Conservation (phyloP, 176 grass and related monocot genomes). For the Carex parvula region DNA sequence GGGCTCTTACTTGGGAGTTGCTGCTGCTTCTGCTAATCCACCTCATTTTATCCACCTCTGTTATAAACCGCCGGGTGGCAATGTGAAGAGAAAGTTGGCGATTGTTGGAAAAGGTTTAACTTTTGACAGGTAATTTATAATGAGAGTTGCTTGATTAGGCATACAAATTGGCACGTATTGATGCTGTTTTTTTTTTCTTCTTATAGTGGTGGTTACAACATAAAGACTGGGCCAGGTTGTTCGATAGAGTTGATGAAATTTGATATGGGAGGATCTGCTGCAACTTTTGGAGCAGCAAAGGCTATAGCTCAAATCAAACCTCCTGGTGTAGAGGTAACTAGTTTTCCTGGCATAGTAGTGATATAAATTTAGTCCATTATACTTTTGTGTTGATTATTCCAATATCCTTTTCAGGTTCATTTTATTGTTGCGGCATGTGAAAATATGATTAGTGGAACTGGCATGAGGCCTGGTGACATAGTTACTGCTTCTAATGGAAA, state of each 20-base stretch:
- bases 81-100: slow-evolving; percentile 80
- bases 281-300: slow-evolving; percentile 91
- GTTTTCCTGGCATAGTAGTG: background rate
- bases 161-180: background rate
- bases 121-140: slow-evolving; percentile 72
- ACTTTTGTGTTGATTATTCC: background rate
- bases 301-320: slow-evolving; percentile 94
- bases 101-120: slow-evolving; percentile 96
- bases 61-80: slow-evolving; percentile 69
- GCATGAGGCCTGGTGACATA: slow-evolving; percentile 98
- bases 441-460: slow-evolving; percentile 99
- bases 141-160: background rate
- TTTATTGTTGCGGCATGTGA: slow-evolving; percentile 98
- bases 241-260: slow-evolving; percentile 94
- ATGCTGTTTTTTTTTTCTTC: slow-evolving; percentile 9
- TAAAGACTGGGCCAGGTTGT: slow-evolving; percentile 88
- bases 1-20: slow-evolving; percentile 93
- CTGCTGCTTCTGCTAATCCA: slow-evolving; percentile 82
- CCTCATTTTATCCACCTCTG: slow-evolving; percentile 94
- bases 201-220: slow-evolving; percentile 98
- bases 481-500: slow-evolving; percentile 95
- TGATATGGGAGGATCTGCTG: slow-evolving; percentile 97
- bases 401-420: slow-evolving; percentile 58
- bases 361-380: background rate
- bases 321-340: slow-evolving; percentile 78